These are phyloP conservation scores for Paspalum notatum DNA, from an alignment of 176 grass and related monocot species.

Conservation along the genomic window DNA sequence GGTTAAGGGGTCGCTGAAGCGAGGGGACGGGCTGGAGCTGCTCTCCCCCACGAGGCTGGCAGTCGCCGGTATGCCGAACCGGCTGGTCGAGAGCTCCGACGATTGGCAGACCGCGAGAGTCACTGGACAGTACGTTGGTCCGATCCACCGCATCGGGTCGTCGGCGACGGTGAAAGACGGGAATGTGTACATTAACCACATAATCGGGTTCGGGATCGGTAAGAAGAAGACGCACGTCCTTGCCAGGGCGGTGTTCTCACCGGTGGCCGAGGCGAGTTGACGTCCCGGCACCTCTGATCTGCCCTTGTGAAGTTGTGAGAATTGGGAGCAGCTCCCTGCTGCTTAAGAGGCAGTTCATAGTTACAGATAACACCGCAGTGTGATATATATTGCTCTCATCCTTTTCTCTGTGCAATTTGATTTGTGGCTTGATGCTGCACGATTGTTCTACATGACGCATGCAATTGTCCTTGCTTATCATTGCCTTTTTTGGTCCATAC, in stretches of 20 bases:
- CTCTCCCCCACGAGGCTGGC: conserved; percentile 63
- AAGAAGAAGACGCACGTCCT: conserved; percentile 82
- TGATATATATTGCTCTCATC: background rate
- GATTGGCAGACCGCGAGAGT: conserved; percentile 78
- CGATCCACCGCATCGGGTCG: conserved; percentile 61
- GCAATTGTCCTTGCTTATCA: no score
- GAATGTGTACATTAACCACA: conserved; percentile 84
- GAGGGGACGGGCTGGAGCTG: conserved; percentile 83
- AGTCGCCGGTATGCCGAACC: conserved; percentile 68
- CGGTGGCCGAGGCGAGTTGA: conserved; percentile 33
- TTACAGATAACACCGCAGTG: background rate
- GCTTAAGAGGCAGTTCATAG: background rate
- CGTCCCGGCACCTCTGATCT: background rate
- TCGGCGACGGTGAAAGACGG: conserved; percentile 85
- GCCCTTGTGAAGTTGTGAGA: no score
- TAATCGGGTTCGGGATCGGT: conserved; percentile 67
- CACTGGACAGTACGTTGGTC: conserved; percentile 60
- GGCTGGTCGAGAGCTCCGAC: conserved; percentile 80
- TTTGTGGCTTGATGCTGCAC: background rate
- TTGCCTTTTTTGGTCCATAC: no score
- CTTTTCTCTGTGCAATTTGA: background rate
- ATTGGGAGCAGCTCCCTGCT: background rate
- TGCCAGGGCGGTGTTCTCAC: conserved; percentile 71
- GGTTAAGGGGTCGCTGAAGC: conserved; percentile 61
- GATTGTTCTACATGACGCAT: background rate